A percentile compares a stretch with the other conserved stretches of the same genome.
Evolutionary conservation across 163 green algal genomes (phyloP).

Genomic region (Scenedesmus sp.): DNA sequence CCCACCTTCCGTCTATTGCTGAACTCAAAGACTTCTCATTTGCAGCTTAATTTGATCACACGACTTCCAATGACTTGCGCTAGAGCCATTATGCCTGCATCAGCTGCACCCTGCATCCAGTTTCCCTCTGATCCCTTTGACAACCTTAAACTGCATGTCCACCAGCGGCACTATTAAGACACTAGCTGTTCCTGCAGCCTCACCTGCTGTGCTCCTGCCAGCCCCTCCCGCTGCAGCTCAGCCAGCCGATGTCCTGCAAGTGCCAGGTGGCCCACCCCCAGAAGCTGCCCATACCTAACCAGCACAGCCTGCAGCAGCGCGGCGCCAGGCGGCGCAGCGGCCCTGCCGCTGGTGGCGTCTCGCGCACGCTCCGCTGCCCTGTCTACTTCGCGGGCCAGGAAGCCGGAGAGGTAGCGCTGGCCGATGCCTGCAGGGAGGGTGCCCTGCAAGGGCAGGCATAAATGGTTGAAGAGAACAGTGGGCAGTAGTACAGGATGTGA

Average conservation of each 20-base stretch:
- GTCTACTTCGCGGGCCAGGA: constrained; percentile 42
- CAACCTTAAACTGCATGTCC: no score
- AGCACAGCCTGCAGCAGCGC: constrained; percentile 9
- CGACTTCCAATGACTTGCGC: no score
- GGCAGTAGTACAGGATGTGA: not conserved
- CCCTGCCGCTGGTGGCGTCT: not conserved
- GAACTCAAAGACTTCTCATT: no score
- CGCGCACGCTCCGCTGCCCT: constrained; percentile 18
- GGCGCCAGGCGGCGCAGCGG: not conserved
- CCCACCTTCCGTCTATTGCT: no score
- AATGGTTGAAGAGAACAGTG: no score
- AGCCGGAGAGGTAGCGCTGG: constrained; percentile 13
- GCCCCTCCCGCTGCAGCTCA: constrained; percentile 29
- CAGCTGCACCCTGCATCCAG: no score
- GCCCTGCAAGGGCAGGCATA: not conserved
- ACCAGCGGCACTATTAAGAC: no score
- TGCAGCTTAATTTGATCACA: no score
- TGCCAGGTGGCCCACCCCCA: not conserved
- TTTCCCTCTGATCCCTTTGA: no score
- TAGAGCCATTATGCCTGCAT: no score
- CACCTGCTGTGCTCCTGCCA: constrained; percentile 14
- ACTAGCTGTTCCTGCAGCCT: not conserved
- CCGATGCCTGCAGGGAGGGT: not conserved
- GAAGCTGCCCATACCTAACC: not conserved
- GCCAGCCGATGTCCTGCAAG: constrained; percentile 9